phyloP scores from a whole-genome alignment of 345 rosid genomes.

The Kandelia obovata region DNA sequence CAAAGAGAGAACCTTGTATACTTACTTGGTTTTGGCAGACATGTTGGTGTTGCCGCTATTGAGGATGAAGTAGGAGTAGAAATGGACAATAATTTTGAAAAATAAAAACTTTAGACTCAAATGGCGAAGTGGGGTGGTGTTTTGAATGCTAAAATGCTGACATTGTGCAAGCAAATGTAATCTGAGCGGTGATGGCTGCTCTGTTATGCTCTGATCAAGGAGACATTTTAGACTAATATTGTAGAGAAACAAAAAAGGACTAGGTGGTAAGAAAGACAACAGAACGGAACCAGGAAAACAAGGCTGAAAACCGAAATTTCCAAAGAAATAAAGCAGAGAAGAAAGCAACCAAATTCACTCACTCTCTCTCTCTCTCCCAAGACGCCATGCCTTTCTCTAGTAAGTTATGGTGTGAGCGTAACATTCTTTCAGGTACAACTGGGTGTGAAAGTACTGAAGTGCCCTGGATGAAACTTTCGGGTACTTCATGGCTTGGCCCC shows the following conservation, averaged over 20 bases:
- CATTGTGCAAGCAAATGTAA: conserved; percentile 26
- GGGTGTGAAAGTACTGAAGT: too few species aligned
- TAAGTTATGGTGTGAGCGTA: too few species aligned
- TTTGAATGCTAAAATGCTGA: conserved; percentile 29
- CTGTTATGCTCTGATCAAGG: conserved; percentile 8
- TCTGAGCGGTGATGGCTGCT: not conserved
- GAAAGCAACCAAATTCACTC: conserved; percentile 24
- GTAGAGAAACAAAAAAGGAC: not conserved
- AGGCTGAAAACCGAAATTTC: not conserved
- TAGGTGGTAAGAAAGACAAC: too few species aligned
- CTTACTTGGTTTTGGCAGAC: conserved; percentile 69
- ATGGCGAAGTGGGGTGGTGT: not conserved
- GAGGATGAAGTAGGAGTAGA: conserved; percentile 9
- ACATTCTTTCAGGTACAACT: too few species aligned
- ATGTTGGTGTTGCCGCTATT: conserved; percentile 16
- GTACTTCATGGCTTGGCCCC: too few species aligned
- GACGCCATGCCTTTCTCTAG: too few species aligned
- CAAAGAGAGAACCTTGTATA: not conserved
- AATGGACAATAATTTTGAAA: conserved; percentile 1
- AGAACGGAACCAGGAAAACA: not conserved
- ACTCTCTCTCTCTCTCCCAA: conserved; percentile 19
- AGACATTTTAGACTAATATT: not conserved
- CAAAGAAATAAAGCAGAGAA: not conserved
- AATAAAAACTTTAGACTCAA: too few species aligned
- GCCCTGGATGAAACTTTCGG: too few species aligned